Conservation (phyloP, 169 alveolate genomes). For the Cryptosporidium baileyi region DNA sequence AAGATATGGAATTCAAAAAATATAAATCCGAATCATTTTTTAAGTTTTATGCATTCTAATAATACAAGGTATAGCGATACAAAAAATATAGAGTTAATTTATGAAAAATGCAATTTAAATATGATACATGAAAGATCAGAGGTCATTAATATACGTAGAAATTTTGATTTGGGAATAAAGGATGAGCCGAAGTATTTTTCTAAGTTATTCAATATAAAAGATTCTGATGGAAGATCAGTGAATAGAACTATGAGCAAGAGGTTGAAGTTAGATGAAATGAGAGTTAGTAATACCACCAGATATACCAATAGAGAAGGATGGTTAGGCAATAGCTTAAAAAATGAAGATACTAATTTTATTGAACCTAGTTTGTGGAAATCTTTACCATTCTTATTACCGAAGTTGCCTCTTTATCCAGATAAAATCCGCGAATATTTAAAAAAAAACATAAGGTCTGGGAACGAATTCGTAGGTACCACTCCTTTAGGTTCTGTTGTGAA, state of each 20-base stretch:
- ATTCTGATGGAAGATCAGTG: no score
- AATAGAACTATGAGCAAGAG: not conserved
- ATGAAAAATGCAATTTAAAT: slow-evolving; percentile 13
- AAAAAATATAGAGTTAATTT: not conserved
- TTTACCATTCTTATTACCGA: slow-evolving; percentile 22
- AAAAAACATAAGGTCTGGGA: slow-evolving; percentile 10
- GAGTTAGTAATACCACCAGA: not conserved
- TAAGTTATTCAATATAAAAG: no score
- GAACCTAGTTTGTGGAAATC: slow-evolving; percentile 24
- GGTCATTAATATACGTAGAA: no score
- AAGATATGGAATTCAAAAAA: not conserved
- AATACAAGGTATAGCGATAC: not conserved
- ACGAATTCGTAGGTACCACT: slow-evolving; percentile 47
- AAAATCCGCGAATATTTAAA: slow-evolving; percentile 5
- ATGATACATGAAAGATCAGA: not conserved
- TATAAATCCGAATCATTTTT: no score
- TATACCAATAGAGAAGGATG: not conserved
- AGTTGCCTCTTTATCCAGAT: slow-evolving; percentile 8
- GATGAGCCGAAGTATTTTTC: no score
- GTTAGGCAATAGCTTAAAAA: not conserved
- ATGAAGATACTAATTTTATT: not conserved
- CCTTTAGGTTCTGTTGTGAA: slow-evolving; percentile 31
- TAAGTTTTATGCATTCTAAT: no score
- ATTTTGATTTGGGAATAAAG: no score
- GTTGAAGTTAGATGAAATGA: not conserved